These are phyloP conservation scores for Phytopythium litorale DNA, from an alignment of 352 stramenopile genomes.

Conservation along the genomic window DNA sequence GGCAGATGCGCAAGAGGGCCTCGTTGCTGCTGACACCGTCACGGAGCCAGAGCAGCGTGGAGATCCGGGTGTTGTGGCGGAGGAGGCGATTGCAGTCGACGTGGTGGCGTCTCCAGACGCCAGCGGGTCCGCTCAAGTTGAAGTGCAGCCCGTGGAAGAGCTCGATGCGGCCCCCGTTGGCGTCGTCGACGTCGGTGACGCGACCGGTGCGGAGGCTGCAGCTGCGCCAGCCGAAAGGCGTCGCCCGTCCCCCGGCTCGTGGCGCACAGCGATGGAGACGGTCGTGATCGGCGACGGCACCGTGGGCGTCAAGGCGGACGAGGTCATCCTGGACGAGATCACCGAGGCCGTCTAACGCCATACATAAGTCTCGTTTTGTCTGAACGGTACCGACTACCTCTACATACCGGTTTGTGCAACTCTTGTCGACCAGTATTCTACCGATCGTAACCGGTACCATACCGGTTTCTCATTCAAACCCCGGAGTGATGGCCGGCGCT, in stretches of 20 bases:
- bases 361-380: not conserved
- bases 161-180: slow-evolving; percentile 3
- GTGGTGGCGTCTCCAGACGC: not conserved
- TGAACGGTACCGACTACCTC: too few species aligned
- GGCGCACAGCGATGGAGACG: slow-evolving; percentile 27
- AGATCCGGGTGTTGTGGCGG: not conserved
- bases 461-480: too few species aligned
- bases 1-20: not conserved
- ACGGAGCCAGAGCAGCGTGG: not conserved
- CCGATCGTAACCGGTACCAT: too few species aligned
- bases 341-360: slow-evolving; percentile 35
- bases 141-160: slow-evolving; percentile 3
- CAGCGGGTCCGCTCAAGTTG: not conserved
- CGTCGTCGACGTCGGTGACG: not conserved
- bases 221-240: not conserved
- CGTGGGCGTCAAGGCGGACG: slow-evolving; percentile 43
- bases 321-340: slow-evolving; percentile 57
- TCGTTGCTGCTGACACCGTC: not conserved
- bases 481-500: too few species aligned
- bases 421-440: too few species aligned
- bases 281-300: slow-evolving; percentile 30
- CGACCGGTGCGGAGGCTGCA: slow-evolving; percentile 2
- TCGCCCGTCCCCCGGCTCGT: not conserved
- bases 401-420: too few species aligned
- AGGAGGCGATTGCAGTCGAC: not conserved